Conservation (phyloP, 2,329 filamentous ascomycete genomes). For the Sarocladiaceae sp. region DNA sequence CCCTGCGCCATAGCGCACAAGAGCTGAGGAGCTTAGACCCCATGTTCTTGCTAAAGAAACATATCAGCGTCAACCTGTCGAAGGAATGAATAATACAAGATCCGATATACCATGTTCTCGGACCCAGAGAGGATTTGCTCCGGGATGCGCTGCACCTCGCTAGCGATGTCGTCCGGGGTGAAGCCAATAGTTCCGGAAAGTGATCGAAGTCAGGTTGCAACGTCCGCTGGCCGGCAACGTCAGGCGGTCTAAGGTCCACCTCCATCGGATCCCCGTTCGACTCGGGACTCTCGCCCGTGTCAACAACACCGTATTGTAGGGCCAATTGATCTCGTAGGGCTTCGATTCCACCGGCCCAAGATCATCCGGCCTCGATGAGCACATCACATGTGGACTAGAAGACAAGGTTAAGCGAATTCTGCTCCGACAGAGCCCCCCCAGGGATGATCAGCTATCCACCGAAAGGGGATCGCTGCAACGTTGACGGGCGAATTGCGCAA, state of each 20-base stretch:
- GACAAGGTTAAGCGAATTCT: neutral
- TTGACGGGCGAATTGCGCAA: no score
- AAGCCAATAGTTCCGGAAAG: conserved; percentile 1
- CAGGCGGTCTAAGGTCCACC: no score
- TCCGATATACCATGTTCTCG: neutral
- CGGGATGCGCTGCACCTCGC: neutral
- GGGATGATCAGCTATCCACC: neutral
- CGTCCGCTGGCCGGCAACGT: neutral
- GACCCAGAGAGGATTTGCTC: neutral
- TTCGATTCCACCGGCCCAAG: no score
- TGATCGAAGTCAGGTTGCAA: conserved; percentile 1
- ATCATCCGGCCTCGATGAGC: no score
- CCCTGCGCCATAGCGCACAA: no score
- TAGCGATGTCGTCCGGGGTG: neutral
- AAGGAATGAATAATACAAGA: no score
- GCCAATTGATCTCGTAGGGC: no score
- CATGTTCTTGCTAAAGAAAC: no score
- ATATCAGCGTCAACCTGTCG: no score
- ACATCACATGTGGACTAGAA: neutral
- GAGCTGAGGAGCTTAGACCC: no score
- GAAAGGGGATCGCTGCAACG: neutral
- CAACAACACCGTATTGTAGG: neutral
- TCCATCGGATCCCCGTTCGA: neutral
- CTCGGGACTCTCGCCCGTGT: neutral
- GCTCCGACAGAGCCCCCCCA: neutral